Percentiles rank a stretch among this genome's conserved stretches.
phyloP scores from a whole-genome alignment of 352 stramenopile genomes.

The Blastocystis sp. region DNA sequence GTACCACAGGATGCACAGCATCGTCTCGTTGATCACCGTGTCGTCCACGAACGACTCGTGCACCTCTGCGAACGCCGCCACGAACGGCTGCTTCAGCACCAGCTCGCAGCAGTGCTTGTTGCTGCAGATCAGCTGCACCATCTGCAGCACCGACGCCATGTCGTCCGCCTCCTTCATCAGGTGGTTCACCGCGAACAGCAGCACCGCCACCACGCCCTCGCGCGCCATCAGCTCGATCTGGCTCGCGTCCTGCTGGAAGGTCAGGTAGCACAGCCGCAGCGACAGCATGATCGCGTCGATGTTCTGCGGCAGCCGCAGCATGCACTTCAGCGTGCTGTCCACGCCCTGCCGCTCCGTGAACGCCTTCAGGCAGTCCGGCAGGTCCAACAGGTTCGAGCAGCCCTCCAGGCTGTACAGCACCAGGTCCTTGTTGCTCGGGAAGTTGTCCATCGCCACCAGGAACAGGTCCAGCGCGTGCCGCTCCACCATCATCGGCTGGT shows the following conservation, averaged over 20 bases:
- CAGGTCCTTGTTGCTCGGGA: constrained; percentile 59
- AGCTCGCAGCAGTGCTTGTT: constrained; percentile 61
- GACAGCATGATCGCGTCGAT: constrained; percentile 54
- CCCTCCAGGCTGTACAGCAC: constrained; percentile 61
- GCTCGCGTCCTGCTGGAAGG: constrained; percentile 37
- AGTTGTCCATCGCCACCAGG: constrained; percentile 64
- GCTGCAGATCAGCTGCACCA: constrained; percentile 52
- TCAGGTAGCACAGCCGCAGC: constrained; percentile 62
- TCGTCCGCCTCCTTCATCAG: constrained; percentile 34
- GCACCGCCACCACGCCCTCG: constrained; percentile 23
- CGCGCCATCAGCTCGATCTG: constrained; percentile 63
- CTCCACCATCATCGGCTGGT: constrained; percentile 54
- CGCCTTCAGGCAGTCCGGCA: constrained; percentile 14
- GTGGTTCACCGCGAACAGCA: constrained; percentile 51
- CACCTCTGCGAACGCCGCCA: constrained; percentile 39
- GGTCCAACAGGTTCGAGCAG: constrained; percentile 41
- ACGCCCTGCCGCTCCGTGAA: constrained; percentile 49
- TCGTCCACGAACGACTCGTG: constrained; percentile 41
- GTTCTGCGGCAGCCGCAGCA: constrained; percentile 58
- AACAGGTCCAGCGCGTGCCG: constrained; percentile 21
- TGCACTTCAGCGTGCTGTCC: constrained; percentile 44
- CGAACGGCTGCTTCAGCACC: constrained; percentile 52
- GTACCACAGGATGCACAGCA: constrained; percentile 63
- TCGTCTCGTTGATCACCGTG: constrained; percentile 56
- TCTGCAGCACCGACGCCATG: constrained; percentile 64